A percentile compares a stretch with the other conserved stretches of the same genome.
Conservation (phyloP, 208 protist genomes). For the Trichomonas tenax region DNA sequence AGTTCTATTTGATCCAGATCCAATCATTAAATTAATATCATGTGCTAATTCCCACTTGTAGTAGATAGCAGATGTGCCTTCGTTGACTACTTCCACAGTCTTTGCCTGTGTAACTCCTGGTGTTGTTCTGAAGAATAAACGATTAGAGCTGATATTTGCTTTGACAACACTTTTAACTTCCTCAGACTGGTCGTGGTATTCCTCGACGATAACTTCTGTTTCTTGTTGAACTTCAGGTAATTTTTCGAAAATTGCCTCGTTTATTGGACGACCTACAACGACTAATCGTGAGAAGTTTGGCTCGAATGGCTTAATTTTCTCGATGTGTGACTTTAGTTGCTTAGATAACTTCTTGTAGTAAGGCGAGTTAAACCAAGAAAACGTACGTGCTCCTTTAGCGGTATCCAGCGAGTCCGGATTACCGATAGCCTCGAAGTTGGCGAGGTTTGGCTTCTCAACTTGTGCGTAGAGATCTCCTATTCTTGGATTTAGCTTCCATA, state of each 20-base stretch:
- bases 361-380: neutral
- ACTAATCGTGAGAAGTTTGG: neutral
- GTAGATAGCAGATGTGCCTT: neutral
- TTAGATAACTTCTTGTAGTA: neutral
- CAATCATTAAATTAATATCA: neutral
- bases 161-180: neutral
- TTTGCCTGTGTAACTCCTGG: neutral
- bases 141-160: neutral
- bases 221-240: neutral
- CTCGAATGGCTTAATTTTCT: neutral
- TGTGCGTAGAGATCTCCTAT: conserved; percentile 6
- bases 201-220: neutral
- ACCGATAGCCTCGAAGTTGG: neutral
- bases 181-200: neutral
- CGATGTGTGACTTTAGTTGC: neutral
- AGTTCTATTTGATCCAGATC: neutral
- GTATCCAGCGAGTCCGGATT: neutral
- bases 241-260: neutral
- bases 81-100: neutral
- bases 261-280: neutral
- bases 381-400: neutral
- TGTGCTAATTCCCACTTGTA: neutral
- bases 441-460: neutral
- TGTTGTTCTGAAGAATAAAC: neutral
- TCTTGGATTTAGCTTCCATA: neutral